These are phyloP conservation scores for Aspergillus clavatus DNA, from an alignment of 2,329 filamentous ascomycete genomes.

Conservation along the genomic window DNA sequence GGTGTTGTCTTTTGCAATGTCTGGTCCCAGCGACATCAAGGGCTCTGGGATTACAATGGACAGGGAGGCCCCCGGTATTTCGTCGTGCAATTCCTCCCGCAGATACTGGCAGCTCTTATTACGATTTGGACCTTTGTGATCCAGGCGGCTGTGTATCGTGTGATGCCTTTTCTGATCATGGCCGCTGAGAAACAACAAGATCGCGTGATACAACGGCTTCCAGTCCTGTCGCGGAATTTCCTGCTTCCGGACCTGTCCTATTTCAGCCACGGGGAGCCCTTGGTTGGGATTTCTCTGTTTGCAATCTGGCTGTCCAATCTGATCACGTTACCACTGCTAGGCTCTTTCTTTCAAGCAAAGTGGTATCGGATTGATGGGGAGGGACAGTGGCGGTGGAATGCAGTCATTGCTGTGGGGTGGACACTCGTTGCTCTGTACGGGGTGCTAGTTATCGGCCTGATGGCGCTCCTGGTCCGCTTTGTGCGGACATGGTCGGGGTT, in stretches of 20 bases:
- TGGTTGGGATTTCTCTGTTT: constrained; percentile 62
- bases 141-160: constrained; percentile 67
- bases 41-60: constrained; percentile 63
- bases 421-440: constrained; percentile 69
- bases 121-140: constrained; percentile 74
- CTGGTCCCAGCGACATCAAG: constrained; percentile 59
- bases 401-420: constrained; percentile 75
- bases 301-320: constrained; percentile 69
- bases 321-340: constrained; percentile 76
- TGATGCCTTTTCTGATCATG: constrained; percentile 74
- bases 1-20: constrained; percentile 68
- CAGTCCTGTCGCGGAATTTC: constrained; percentile 57
- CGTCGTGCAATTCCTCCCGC: constrained; percentile 78
- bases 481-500: constrained; percentile 64
- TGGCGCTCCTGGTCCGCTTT: constrained; percentile 62
- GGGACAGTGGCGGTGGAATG: constrained; percentile 70
- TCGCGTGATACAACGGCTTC: constrained; percentile 60
- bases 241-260: constrained; percentile 64
- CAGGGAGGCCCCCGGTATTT: constrained; percentile 76
- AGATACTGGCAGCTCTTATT: constrained; percentile 65
- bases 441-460: constrained; percentile 55
- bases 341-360: constrained; percentile 66
- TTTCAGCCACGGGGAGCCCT: constrained; percentile 64
- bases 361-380: constrained; percentile 56
- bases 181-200: constrained; percentile 57